Evolutionary conservation across 805 yeast species (phyloP).

Genomic region (Saccharomycopsis amapae): DNA sequence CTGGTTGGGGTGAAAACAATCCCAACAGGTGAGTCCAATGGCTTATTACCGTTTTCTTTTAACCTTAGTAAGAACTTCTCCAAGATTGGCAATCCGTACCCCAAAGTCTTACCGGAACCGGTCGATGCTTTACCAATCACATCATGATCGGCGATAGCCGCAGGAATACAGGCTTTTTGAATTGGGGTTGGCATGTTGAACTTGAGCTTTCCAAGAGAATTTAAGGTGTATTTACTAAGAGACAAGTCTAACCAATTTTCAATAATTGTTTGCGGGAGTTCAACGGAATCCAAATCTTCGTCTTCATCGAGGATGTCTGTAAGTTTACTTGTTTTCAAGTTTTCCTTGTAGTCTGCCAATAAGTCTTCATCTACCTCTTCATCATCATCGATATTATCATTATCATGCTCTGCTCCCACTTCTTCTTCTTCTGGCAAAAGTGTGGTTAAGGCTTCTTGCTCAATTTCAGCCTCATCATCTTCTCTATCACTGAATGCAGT

Average conservation of each 20-base stretch:
- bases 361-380: conserved; percentile 23
- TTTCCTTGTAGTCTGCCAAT: conserved; percentile 30
- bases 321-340: conserved; percentile 26
- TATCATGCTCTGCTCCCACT: too few relatives aligned
- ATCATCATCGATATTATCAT: too few relatives aligned
- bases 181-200: conserved; percentile 77
- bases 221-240: conserved; percentile 49
- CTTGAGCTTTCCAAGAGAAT: conserved; percentile 51
- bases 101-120: conserved; percentile 96
- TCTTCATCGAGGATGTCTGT: conserved; percentile 10
- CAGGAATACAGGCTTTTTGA: conserved; percentile 70
- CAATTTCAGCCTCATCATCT: conserved; percentile 25
- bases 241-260: conserved; percentile 53
- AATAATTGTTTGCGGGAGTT: conserved; percentile 31
- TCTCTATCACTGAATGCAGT: conserved; percentile 21
- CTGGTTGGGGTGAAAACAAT: conserved; percentile 91
- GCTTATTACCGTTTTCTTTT: conserved; percentile 22
- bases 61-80: conserved; percentile 46
- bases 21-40: conserved; percentile 50
- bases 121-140: conserved; percentile 95
- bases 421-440: background rate
- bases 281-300: conserved; percentile 26
- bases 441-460: conserved; percentile 22
- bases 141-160: conserved; percentile 66
- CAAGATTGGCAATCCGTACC: conserved; percentile 87